Evolutionary conservation across 176 grass and related monocot species (phyloP), one percentile per base, ranked within the genome.

Genomic region (Eleusine indica): DNA sequence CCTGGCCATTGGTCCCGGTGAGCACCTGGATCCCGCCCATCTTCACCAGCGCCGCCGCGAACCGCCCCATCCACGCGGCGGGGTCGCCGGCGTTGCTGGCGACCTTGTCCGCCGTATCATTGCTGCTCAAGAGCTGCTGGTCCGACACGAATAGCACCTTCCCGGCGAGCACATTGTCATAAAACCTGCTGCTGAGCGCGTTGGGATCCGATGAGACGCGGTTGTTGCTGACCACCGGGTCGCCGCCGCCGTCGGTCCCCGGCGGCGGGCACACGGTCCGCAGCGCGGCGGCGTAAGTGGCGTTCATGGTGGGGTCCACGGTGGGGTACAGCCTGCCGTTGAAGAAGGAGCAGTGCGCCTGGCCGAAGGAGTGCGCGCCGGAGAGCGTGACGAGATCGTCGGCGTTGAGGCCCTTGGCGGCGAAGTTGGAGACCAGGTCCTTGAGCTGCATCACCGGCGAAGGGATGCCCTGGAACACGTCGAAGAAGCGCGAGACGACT

Each of bases 21-120:
- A 88, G 86, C 73, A 88, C 88, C 63, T 86, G 46, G 30, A 84
- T 88, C 39, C 67, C 1, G 9, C 86, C 89, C 88, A 91, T 91
- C 83, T 91, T 90, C 74, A 91, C 72, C 70, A 88, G 66, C 19
- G 88, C 86, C 35, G 35, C 69, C 2, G 61, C 75, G 61, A 91
- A 94, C 79, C 74, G 68, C 5, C 4, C 15, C 70, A 82, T 82
- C 79, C 83, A 94, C 14, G 75, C 18, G 1, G 66, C 0, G 1
- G 69, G 66, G 13, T 80, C 76, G 8, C 18, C 53, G 0, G 77
- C 70, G 6, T 87, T 74, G 73, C 47, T 53, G 28, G 77, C 17
- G 1, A 93, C 85, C 66, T 67, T 85, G 13, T 37, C 41, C 44
- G 73, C 76, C 9, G 88, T 88, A 37, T 70, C 62, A 4, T 0